Evolutionary conservation across 2,329 filamentous ascomycete genomes (phyloP), one percentile per base, ranked within the genome.

Genomic region (Microcyclosporella mali): DNA sequence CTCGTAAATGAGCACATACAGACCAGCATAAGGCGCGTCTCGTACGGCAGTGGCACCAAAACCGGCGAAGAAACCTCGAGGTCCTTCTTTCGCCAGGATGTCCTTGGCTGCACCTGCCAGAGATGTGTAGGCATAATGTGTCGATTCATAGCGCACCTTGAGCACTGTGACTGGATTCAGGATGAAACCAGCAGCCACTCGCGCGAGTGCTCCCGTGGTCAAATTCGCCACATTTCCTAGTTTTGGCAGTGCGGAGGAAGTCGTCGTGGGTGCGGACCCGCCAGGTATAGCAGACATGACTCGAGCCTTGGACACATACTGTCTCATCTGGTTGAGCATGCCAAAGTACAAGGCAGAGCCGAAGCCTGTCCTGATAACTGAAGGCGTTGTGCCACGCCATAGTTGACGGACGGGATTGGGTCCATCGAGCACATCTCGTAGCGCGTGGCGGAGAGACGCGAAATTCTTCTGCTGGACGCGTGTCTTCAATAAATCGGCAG

Each of bases 91-190:
- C 6, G 73, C 72, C 40, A 83, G 68, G 19, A 97, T 95, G 54
- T 92, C 87, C 27, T 70, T 71, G 1, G 77, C 80, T 0, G 92
- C 92, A 29, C 79, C 74, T 31, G 76, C 67, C 17, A 97, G 71
- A 1, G 87, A 90, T 17, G 76, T 75, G 68, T 97, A 97, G 2
- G 79, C 70, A 69, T 95, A 98, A 33, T 90, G 71, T 49, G 77
- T 88, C 18, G 84, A 90, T 66, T 98, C 92, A 61, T 94, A 97
- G 33, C 92, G 85, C 33, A 97, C 92, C 63, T 98, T 98, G 59
- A 98, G 83, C 33, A 98, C 84, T 1, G 92, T 98, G 47, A 97
- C 79, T 1, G 92, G 92, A 86, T 95, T 97, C 68, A 97, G 80
- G 34, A 94, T 70, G 59, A 95, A 85, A 29, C 92, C 92, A 0